Evolutionary conservation across 2,329 filamentous ascomycete genomes (phyloP), one percentile per base, ranked within the genome.

Genomic region (Xylaria sp.): DNA sequence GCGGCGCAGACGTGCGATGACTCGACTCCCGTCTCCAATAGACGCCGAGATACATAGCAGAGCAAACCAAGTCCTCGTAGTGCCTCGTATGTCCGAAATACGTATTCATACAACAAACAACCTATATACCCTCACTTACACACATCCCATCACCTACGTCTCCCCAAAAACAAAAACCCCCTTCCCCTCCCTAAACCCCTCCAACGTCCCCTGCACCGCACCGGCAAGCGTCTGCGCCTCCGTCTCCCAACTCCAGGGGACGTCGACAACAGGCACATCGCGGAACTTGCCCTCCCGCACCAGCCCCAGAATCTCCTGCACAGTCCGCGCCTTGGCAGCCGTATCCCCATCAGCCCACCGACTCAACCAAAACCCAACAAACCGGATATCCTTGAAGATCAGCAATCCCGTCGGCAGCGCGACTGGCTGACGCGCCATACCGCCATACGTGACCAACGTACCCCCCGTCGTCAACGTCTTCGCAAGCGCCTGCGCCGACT

Each of bases 301-400:
- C 72, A 96, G 74, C 47, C 86, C 82, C 62, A 99, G 76, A 42
- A 99, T 87, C 75, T 96, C 90, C 23, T 88, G 83, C n/a, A 97
- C 86, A 50, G 91, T 96, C 70, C 81, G 83, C 71, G 84, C 83
- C 78, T 95, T 95, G 61, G 88, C 86, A 4, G 81, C 79, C 0
- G 86, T 83, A 67, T 97, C 82, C 63, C 81, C 77, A 71, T 92
- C 87, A 52, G 89, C 91, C 93, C 94, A 97, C 61, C 82, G 85
- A 71, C 89, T 94, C 23, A 97, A 86, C 94, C 94, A 99, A 75
- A 97, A 99, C 3, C 94, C 95, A 63, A 90, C 83, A 70, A 97
- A 96, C 55, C 84, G 82, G 55, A 97, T 81, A 68, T 97, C 86
- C 75, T 93, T 94, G 79, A 99, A 99, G 68, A 99, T 99, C 61